phyloP scores from a whole-genome alignment of 2,329 filamentous ascomycete species.

The Plectosphaerella cucumerina region DNA sequence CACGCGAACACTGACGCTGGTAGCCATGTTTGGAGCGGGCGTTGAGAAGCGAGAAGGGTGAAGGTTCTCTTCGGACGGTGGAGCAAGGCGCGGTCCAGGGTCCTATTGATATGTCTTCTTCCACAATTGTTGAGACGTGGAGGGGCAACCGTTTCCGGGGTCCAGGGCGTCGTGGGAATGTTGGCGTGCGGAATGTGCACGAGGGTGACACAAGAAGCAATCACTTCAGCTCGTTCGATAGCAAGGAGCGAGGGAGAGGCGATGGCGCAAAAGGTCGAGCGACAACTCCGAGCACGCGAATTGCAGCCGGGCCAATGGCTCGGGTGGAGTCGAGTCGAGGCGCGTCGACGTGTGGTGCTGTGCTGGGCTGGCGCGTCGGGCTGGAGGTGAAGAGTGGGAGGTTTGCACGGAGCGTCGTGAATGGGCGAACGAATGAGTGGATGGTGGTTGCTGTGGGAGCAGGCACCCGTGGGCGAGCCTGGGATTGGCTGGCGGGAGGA shows the following conservation, averaged over 20 bases:
- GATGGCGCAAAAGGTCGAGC: neutral
- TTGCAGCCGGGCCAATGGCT: neutral
- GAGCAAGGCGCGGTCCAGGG: neutral
- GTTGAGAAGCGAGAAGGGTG: neutral
- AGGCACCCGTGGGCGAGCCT: neutral
- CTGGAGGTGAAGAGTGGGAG: too few relatives aligned
- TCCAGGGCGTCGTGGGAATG: neutral
- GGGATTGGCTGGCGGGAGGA: neutral
- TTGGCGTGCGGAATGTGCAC: neutral
- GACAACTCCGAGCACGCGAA: neutral
- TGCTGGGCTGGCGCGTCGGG: neutral
- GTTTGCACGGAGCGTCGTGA: neutral
- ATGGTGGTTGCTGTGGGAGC: neutral
- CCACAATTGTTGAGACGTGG: neutral
- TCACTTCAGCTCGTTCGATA: neutral
- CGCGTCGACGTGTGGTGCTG: neutral
- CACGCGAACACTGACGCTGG: slow-evolving; percentile 26
- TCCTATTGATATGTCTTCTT: neutral
- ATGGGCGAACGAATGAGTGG: neutral
- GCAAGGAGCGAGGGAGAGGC: neutral
- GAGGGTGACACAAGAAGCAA: too few relatives aligned
- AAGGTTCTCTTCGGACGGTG: neutral
- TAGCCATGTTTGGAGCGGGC: slow-evolving; percentile 25
- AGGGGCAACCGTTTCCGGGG: neutral
- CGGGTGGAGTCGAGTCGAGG: neutral